These are phyloP conservation scores for Fusarium citri DNA, from an alignment of 2,329 filamentous ascomycete species.

Conservation along the genomic window DNA sequence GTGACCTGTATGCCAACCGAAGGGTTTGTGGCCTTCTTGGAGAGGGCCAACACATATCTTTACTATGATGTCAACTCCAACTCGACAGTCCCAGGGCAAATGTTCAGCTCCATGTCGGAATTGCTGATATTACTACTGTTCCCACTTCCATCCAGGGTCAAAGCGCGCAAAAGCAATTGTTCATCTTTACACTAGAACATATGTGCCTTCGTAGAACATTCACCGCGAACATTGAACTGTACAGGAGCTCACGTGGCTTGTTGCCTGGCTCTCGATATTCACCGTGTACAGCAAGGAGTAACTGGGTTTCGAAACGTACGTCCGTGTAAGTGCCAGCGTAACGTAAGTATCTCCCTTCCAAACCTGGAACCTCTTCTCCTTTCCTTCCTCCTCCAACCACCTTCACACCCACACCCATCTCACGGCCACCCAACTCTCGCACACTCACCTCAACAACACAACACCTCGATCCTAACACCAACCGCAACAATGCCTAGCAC, in stretches of 20 bases:
- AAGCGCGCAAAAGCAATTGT: no score
- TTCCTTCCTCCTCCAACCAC: neutral
- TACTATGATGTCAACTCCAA: accelerated
- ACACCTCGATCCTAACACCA: neutral
- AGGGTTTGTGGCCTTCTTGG: neutral
- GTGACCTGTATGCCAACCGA: accelerated
- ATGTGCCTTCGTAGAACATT: neutral
- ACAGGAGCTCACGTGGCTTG: neutral
- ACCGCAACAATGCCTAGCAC: neutral
- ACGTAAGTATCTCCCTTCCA: neutral
- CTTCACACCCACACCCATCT: neutral
- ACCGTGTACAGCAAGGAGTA: neutral
- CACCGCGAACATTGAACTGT: neutral
- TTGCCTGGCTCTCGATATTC: neutral
- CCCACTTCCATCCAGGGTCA: accelerated
- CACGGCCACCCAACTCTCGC: neutral
- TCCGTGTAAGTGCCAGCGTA: neutral
- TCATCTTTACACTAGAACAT: no score
- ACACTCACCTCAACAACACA: neutral
- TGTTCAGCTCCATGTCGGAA: no score
- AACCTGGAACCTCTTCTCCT: neutral
- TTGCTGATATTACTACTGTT: neutral
- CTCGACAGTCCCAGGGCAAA: no score
- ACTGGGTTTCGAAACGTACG: neutral
- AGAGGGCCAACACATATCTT: neutral